phyloP scores from a whole-genome alignment of 768 basidiomycete genomes.

The Dacryopinax primogenitus region DNA sequence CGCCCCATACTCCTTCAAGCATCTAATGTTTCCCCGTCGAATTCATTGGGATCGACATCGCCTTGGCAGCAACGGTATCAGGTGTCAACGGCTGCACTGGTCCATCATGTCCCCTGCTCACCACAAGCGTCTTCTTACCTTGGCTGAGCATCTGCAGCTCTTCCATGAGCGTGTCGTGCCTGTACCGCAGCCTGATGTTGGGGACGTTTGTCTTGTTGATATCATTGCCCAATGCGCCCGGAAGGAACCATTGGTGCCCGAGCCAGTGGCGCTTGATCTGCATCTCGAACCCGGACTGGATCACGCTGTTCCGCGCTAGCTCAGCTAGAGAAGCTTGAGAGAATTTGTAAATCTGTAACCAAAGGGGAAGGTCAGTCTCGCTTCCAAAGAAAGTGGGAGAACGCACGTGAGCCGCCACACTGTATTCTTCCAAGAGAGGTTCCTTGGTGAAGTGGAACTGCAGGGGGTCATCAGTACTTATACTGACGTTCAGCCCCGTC shows the following conservation, averaged over 20 bases:
- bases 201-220: slow-evolving; percentile 99
- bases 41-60: neutral
- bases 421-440: slow-evolving; percentile 91
- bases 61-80: neutral
- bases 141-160: slow-evolving; percentile 57
- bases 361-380: neutral
- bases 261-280: slow-evolving; percentile 93
- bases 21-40: neutral
- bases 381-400: neutral
- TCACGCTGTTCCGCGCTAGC: slow-evolving; percentile 92
- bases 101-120: neutral
- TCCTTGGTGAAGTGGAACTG: slow-evolving; percentile 99
- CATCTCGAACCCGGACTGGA: slow-evolving; percentile 98
- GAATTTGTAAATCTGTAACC: slow-evolving; percentile 76
- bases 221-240: slow-evolving; percentile 87
- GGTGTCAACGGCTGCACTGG: neutral
- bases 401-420: slow-evolving; percentile 87
- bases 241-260: slow-evolving; percentile 83
- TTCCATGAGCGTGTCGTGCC: slow-evolving; percentile 78
- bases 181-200: slow-evolving; percentile 73
- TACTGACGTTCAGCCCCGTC: slow-evolving; percentile 84
- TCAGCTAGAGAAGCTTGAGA: slow-evolving; percentile 91
- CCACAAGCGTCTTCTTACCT: neutral
- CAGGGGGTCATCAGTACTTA: slow-evolving; percentile 89
- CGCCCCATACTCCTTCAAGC: too few species aligned